phyloP scores from a whole-genome alignment of 2,329 filamentous ascomycete species.

The Claviceps fusiformis region DNA sequence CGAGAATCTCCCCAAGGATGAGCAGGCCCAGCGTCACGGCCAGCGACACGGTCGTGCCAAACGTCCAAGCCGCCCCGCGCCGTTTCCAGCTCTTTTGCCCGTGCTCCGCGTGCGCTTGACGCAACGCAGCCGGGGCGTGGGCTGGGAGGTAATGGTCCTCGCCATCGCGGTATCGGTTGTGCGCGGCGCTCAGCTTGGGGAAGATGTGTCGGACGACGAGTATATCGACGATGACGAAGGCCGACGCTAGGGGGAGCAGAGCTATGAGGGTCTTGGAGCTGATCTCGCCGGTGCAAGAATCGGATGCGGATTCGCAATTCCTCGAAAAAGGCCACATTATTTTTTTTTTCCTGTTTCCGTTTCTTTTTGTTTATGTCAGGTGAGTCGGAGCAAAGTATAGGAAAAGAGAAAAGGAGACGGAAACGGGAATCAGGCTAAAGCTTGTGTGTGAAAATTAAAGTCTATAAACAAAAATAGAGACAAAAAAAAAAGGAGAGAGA shows the following conservation, averaged over 20 bases:
- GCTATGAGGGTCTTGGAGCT: slow-evolving; percentile 38
- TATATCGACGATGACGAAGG: slow-evolving; percentile 50
- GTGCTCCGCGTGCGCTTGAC: slow-evolving; percentile 46
- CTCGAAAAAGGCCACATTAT: slow-evolving; percentile 24
- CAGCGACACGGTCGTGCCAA: slow-evolving; percentile 63
- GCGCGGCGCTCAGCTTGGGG: slow-evolving; percentile 50
- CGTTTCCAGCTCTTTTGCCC: slow-evolving; percentile 36
- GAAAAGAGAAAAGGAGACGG: too few species aligned
- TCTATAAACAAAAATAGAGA: too few species aligned
- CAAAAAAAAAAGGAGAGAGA: too few species aligned
- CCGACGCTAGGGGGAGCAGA: slow-evolving; percentile 56
- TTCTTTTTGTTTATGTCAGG: too few species aligned
- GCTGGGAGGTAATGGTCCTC: slow-evolving; percentile 49
- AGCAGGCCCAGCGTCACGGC: slow-evolving; percentile 67
- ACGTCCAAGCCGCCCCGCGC: slow-evolving; percentile 47
- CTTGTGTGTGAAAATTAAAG: too few species aligned
- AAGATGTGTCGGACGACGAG: slow-evolving; percentile 57
- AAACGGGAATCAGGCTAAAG: too few species aligned
- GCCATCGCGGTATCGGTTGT: slow-evolving; percentile 34
- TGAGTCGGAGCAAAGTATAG: too few species aligned
- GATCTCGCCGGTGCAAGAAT: slow-evolving; percentile 29
- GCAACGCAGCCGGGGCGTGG: slow-evolving; percentile 45
- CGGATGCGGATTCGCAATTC: slow-evolving; percentile 41
- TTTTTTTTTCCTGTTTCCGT: too few species aligned
- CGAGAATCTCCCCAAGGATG: slow-evolving; percentile 73